These are phyloP conservation scores for Aspergillus latus DNA, from an alignment of 2,329 filamentous ascomycete species.

Conservation along the genomic window DNA sequence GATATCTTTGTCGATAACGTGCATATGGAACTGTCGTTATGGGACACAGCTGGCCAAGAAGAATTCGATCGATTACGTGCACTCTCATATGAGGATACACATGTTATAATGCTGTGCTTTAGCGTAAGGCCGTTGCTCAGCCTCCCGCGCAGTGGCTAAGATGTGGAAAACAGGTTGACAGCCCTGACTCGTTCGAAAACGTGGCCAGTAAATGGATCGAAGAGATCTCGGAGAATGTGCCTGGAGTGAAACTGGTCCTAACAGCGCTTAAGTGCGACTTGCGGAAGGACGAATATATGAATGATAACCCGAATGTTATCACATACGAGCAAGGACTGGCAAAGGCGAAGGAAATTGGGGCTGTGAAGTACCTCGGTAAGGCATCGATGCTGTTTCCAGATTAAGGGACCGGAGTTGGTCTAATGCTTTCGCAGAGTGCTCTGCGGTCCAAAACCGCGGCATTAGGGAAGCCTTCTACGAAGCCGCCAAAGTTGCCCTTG, in stretches of 20 bases:
- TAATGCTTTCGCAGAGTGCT: constrained; percentile 68
- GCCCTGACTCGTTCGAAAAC: constrained; percentile 94
- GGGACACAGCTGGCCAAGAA: constrained; percentile 98
- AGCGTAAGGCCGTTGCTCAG: constrained; percentile 54
- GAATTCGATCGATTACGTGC: constrained; percentile 97
- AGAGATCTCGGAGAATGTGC: constrained; percentile 97
- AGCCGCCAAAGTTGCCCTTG: constrained; percentile 86
- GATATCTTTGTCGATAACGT: constrained; percentile 98
- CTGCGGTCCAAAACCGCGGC: constrained; percentile 94
- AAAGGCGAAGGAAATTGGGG: constrained; percentile 86
- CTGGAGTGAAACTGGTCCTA: constrained; percentile 88
- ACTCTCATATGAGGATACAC: constrained; percentile 95
- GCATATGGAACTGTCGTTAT: constrained; percentile 94
- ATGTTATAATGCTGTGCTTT: constrained; percentile 98
- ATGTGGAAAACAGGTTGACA: constrained; percentile 65
- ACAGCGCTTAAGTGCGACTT: constrained; percentile 97
- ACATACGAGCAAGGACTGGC: constrained; percentile 89
- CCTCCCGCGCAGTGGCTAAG: neutral
- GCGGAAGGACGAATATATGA: constrained; percentile 72
- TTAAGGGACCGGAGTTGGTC: neutral
- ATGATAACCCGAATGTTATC: constrained; percentile 66
- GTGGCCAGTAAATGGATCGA: constrained; percentile 98
- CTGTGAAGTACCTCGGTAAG: constrained; percentile 80
- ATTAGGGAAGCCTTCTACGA: constrained; percentile 99
- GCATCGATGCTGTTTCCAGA: constrained; percentile 16